Evolutionary conservation across 345 rosid species (phyloP).

Genomic region (Brassica carinata): DNA sequence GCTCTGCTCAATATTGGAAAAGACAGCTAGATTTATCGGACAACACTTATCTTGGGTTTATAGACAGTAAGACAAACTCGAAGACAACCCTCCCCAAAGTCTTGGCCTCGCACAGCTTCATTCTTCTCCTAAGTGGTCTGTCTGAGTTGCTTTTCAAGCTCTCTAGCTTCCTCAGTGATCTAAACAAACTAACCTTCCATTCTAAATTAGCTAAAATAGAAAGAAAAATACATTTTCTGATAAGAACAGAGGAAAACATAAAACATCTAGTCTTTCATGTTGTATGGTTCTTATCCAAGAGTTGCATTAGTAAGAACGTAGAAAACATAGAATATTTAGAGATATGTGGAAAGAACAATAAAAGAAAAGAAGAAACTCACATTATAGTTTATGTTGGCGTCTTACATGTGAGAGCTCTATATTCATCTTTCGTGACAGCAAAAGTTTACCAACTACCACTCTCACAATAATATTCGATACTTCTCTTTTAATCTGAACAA

Average conservation of each 20-base stretch:
- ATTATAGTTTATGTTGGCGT: background rate
- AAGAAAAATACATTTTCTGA: too few species aligned
- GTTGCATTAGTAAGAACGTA: background rate
- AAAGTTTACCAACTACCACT: too few species aligned
- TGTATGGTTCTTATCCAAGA: background rate
- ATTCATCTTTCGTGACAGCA: background rate
- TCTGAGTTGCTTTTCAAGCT: background rate
- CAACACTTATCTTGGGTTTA: background rate
- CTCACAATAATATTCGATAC: background rate
- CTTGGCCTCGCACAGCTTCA: background rate
- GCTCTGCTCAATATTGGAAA: background rate
- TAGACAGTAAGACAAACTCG: background rate
- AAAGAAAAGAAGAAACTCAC: background rate
- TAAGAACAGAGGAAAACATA: too few species aligned
- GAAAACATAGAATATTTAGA: too few species aligned
- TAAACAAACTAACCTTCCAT: background rate
- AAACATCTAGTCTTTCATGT: too few species aligned
- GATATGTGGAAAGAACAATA: background rate
- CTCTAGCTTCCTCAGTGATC: background rate
- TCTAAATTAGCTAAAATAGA: background rate
- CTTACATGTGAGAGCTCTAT: background rate
- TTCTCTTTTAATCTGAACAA: background rate
- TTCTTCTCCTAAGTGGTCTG: background rate
- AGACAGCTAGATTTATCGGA: background rate
- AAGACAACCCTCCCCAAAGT: background rate